Conservation (phyloP, 768 basidiomycete species). For the Boletus bicolor region DNA sequence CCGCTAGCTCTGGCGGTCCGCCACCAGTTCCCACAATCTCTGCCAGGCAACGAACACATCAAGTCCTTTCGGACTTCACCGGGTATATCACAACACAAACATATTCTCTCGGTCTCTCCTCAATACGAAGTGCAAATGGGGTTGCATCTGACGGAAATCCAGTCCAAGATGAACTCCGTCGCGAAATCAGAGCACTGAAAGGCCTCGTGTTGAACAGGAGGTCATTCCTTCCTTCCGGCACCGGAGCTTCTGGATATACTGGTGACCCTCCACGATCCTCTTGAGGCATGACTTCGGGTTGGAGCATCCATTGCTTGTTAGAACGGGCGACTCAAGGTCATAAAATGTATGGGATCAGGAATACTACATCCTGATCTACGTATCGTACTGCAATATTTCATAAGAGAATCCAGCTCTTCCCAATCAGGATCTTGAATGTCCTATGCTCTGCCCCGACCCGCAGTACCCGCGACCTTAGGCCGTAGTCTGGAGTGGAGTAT, state of each 20-base stretch:
- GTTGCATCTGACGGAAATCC: conserved; percentile 18
- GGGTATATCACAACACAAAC: conserved; percentile 77
- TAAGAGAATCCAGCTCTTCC: neutral
- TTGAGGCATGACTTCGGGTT: neutral
- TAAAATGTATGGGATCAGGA: neutral
- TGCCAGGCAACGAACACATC: conserved; percentile 57
- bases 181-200: conserved; percentile 75
- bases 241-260: conserved; percentile 4
- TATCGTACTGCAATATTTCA: neutral
- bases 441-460: neutral
- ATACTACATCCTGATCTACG: neutral
- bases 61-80: conserved; percentile 68
- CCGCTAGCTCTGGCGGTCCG: conserved; percentile 6
- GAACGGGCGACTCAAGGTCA: neutral
- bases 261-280: conserved; percentile 3
- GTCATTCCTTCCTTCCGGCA: conserved; percentile 23
- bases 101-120: conserved; percentile 37
- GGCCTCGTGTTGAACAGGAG: conserved; percentile 75
- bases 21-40: conserved; percentile 24
- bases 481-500: neutral
- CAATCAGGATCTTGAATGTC: neutral
- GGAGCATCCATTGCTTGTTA: neutral
- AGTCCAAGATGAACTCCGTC: conserved; percentile 60
- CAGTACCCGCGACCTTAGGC: neutral
- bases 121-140: conserved; percentile 19